Evolutionary conservation across 345 rosid genomes (phyloP).

Genomic region (Dimocarpus longan): DNA sequence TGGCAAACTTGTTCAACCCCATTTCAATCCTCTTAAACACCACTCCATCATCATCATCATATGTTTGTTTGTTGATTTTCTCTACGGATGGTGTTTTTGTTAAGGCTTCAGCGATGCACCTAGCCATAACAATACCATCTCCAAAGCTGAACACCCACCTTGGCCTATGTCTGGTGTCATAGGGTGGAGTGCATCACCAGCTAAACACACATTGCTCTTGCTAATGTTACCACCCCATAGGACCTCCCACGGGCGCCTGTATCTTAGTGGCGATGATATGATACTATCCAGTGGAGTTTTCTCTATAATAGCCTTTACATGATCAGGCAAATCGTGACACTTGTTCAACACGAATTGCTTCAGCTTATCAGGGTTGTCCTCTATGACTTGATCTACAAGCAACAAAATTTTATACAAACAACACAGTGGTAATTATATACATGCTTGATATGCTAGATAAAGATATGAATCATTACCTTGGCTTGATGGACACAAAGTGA

Average conservation of each 20-base stretch:
- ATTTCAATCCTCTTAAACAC: constrained; percentile 39
- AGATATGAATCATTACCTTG: constrained; percentile 25
- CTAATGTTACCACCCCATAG: constrained; percentile 55
- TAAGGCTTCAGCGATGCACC: constrained; percentile 61
- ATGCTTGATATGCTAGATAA: neutral
- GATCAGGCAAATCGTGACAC: constrained; percentile 37
- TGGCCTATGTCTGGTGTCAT: constrained; percentile 78
- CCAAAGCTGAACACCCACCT: constrained; percentile 70
- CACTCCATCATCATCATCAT: constrained; percentile 24
- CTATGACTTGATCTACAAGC: constrained; percentile 25
- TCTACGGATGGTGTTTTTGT: neutral
- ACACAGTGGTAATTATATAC: neutral
- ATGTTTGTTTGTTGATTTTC: too few relatives aligned
- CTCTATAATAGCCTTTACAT: constrained; percentile 40
- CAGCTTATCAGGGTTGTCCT: constrained; percentile 34
- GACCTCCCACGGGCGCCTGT: constrained; percentile 62
- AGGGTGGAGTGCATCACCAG: constrained; percentile 76
- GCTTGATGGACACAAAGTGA: constrained; percentile 31
- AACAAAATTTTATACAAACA: neutral
- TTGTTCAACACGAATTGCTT: constrained; percentile 51
- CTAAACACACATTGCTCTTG: constrained; percentile 60
- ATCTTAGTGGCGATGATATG: constrained; percentile 32
- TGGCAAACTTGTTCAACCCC: constrained; percentile 46
- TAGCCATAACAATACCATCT: constrained; percentile 66
- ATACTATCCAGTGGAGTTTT: constrained; percentile 41